Conservation (phyloP, 2,329 filamentous ascomycete genomes). For the Furcasterigmium furcatum region DNA sequence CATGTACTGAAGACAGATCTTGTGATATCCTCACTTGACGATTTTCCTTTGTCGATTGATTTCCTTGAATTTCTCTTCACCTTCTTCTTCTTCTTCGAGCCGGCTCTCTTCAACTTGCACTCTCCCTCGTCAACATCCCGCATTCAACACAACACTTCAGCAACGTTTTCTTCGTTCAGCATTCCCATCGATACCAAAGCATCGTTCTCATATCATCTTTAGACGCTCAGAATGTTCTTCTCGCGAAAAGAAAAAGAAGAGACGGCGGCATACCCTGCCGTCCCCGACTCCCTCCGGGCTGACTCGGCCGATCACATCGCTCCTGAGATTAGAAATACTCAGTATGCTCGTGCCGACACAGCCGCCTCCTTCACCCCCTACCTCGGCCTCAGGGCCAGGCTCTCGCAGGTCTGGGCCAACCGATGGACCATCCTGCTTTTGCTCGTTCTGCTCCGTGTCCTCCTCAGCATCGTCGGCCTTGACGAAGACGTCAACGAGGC, state of each 20-base stretch:
- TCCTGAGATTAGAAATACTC: conserved; percentile 22
- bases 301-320: conserved; percentile 30
- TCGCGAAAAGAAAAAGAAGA: conserved; percentile 26
- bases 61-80: conserved; percentile 2
- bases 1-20: conserved; percentile 12
- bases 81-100: background rate
- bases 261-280: conserved; percentile 25
- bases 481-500: conserved; percentile 73
- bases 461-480: conserved; percentile 72
- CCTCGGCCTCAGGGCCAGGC: conserved; percentile 80
- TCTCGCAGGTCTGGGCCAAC: conserved; percentile 98
- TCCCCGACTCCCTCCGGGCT: conserved; percentile 32
- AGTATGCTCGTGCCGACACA: conserved; percentile 45
- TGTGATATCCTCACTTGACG: conserved; percentile 10
- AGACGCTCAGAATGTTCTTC: conserved; percentile 32
- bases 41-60: conserved; percentile 14
- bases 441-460: conserved; percentile 76
- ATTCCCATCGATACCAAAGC: background rate
- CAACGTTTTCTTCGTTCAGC: background rate
- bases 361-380: conserved; percentile 80
- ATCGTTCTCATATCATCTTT: conserved; percentile 9
- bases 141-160: conserved; percentile 1
- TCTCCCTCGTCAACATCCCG: conserved; percentile 8
- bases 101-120: background rate
- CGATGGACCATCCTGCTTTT: conserved; percentile 90